Evolutionary conservation across 345 rosid species (phyloP).

Genomic region (Linum usitatissimum): DNA sequence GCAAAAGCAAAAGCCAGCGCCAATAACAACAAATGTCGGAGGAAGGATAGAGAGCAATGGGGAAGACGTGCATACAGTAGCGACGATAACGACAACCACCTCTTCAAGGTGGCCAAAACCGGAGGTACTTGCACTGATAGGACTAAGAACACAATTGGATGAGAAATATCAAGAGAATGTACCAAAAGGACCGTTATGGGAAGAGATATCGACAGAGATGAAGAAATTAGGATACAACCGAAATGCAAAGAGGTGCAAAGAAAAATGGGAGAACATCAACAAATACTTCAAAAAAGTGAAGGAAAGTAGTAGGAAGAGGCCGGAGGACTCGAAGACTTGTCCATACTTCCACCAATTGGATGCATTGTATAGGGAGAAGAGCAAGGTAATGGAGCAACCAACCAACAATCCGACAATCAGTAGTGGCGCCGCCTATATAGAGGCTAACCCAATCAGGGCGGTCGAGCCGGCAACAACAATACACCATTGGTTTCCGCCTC

Average conservation of each 20-base stretch:
- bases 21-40: neutral
- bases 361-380: slow-evolving; percentile 11
- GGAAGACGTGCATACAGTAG: no score
- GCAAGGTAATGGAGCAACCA: slow-evolving; percentile 2
- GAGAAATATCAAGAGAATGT: slow-evolving; percentile 14
- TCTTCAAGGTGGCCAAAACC: slow-evolving; percentile 20
- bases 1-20: neutral
- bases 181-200: slow-evolving; percentile 20
- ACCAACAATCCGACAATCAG: no score
- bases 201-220: slow-evolving; percentile 17
- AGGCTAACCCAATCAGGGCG: neutral
- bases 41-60: no score
- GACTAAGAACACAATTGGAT: slow-evolving; percentile 13
- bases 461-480: neutral
- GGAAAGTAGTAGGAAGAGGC: slow-evolving; percentile 15
- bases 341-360: slow-evolving; percentile 20
- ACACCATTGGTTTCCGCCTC: slow-evolving; percentile 12
- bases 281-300: slow-evolving; percentile 21
- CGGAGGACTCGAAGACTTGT: slow-evolving; percentile 20
- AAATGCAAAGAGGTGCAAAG: slow-evolving; percentile 17
- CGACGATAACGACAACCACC: slow-evolving; percentile 18
- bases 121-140: slow-evolving; percentile 12
- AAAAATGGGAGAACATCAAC: slow-evolving; percentile 23
- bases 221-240: slow-evolving; percentile 13
- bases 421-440: no score